Conservation (phyloP, 768 basidiomycete species). For the Calocybe gangraenosa region DNA sequence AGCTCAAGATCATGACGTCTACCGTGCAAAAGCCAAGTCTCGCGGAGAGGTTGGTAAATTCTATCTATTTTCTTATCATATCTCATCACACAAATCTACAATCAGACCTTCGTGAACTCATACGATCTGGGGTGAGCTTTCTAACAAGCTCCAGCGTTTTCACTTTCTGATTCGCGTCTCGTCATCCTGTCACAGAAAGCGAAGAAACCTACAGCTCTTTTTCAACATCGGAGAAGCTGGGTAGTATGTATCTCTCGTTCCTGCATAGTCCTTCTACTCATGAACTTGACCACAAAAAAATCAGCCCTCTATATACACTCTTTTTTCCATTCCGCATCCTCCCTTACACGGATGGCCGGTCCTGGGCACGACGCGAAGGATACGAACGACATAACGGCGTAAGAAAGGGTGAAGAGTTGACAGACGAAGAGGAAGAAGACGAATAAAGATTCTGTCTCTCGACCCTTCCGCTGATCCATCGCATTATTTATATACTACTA, state of each 20-base stretch:
- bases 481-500: background rate
- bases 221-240: constrained; percentile 81
- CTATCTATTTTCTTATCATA: constrained; percentile 5
- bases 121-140: constrained; percentile 77
- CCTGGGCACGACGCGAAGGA: constrained; percentile 72
- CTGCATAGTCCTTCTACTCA: background rate
- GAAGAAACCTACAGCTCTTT: constrained; percentile 73
- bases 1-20: constrained; percentile 79
- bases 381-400: constrained; percentile 60
- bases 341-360: constrained; percentile 81
- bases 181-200: constrained; percentile 29
- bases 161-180: background rate
- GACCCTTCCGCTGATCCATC: background rate
- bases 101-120: constrained; percentile 83
- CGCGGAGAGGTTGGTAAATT: constrained; percentile 72
- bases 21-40: constrained; percentile 61
- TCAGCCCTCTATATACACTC: constrained; percentile 74
- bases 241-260: constrained; percentile 57
- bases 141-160: background rate
- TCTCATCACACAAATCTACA: no score
- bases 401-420: constrained; percentile 78
- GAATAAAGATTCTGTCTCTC: constrained; percentile 12
- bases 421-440: constrained; percentile 73
- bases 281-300: no score
- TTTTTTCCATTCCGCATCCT: constrained; percentile 74